These are phyloP conservation scores for Cardiospermum halicacabum DNA, from an alignment of 345 rosid species.

Conservation along the genomic window DNA sequence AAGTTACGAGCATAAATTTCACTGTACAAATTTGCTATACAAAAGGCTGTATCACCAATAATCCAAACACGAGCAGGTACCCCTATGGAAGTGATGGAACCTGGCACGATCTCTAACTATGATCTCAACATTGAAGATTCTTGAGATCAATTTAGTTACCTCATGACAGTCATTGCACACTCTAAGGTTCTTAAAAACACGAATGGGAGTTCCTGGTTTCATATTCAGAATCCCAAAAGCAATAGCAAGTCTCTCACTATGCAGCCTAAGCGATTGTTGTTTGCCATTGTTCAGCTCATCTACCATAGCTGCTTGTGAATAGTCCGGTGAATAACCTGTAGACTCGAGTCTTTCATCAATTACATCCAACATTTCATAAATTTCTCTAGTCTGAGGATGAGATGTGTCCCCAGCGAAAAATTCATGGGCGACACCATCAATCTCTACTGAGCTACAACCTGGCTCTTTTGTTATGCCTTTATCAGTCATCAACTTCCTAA, in stretches of 20 bases:
- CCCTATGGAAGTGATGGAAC: constrained; percentile 73
- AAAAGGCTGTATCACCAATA: constrained; percentile 51
- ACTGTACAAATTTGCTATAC: neutral
- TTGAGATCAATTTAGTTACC: constrained; percentile 63
- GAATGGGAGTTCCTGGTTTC: constrained; percentile 55
- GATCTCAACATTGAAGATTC: constrained; percentile 54
- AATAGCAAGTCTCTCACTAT: constrained; percentile 81
- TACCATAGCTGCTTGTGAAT: constrained; percentile 50
- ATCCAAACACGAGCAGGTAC: constrained; percentile 69
- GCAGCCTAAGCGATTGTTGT: constrained; percentile 50
- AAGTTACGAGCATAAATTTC: neutral
- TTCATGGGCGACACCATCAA: constrained; percentile 63
- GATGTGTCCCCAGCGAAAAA: constrained; percentile 81
- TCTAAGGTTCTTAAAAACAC: constrained; percentile 70
- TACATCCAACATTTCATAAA: constrained; percentile 46
- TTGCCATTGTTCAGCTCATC: constrained; percentile 39
- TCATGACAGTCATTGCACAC: constrained; percentile 75
- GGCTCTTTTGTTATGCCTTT: constrained; percentile 69
- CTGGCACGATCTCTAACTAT: constrained; percentile 70
- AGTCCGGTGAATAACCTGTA: constrained; percentile 45
- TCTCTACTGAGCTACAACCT: constrained; percentile 80
- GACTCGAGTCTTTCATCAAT: constrained; percentile 47
- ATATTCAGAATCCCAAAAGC: constrained; percentile 62
- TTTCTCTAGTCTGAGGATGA: constrained; percentile 56
- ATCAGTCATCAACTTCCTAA: constrained; percentile 67